Conservation (phyloP, 2,329 filamentous ascomycete species). For the Didymellaceae sp. region DNA sequence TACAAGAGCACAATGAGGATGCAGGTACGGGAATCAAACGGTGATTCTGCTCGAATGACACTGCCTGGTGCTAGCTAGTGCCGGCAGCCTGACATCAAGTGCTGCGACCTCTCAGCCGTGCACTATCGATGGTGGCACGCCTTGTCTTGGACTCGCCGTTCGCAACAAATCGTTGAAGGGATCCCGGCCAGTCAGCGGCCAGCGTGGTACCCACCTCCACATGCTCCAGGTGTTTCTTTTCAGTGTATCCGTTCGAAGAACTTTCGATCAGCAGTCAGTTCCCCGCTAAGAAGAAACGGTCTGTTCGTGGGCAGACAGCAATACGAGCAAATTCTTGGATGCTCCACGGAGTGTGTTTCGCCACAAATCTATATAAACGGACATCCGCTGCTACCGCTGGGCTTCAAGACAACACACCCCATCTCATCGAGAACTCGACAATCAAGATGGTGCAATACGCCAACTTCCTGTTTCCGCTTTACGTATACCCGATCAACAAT, state of each 20-base stretch:
- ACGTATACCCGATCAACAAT: conserved; percentile 15
- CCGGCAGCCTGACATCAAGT: neutral
- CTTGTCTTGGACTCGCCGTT: neutral
- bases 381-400: neutral
- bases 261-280: neutral
- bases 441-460: conserved; percentile 15
- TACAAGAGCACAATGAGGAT: neutral
- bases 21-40: neutral
- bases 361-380: neutral
- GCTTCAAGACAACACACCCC: too few relatives aligned
- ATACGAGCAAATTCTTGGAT: too few relatives aligned
- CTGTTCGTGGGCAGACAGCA: too few relatives aligned
- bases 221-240: neutral
- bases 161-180: neutral
- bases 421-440: too few relatives aligned
- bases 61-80: neutral
- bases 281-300: too few relatives aligned
- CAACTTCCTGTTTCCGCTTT: conserved; percentile 17
- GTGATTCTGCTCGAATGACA: neutral
- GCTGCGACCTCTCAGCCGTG: neutral
- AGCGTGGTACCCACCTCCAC: neutral
- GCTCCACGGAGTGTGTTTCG: too few relatives aligned
- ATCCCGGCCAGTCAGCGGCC: neutral
- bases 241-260: too few relatives aligned
- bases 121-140: neutral